phyloP scores from a whole-genome alignment of 257 asterid species.

The Primulina huaijiensis region DNA sequence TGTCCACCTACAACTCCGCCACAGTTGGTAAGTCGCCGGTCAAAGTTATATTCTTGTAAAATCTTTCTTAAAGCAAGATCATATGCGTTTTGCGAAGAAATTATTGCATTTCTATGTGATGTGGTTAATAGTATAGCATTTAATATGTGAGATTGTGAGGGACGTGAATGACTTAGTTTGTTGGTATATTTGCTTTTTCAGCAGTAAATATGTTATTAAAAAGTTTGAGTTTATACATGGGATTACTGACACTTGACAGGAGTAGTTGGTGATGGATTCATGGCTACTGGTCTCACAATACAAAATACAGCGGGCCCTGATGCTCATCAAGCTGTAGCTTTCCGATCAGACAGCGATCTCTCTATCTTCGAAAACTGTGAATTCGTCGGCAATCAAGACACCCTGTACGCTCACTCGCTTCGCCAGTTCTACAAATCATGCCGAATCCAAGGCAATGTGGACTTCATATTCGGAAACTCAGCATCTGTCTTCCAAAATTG shows the following conservation, averaged over 20 bases:
- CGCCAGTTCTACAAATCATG: constrained; percentile 58
- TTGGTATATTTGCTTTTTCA: too few species aligned
- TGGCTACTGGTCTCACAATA: constrained; percentile 46
- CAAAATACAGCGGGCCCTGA: constrained; percentile 53
- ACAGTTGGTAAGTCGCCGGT: background rate
- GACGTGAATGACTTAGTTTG: too few species aligned
- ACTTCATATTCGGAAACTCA: constrained; percentile 52
- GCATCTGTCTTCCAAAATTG: constrained; percentile 49
- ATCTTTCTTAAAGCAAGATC: background rate
- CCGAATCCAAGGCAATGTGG: constrained; percentile 50
- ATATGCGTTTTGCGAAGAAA: too few species aligned
- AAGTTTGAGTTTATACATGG: background rate
- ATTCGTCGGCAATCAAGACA: constrained; percentile 55
- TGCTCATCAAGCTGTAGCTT: constrained; percentile 59
- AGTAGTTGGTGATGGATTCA: constrained; percentile 52
- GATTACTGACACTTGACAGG: constrained; percentile 21
- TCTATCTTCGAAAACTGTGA: constrained; percentile 46
- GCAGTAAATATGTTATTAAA: too few species aligned
- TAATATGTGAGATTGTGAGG: too few species aligned
- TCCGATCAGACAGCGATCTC: constrained; percentile 43
- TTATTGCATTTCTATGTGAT: too few species aligned
- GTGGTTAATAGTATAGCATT: too few species aligned
- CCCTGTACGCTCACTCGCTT: constrained; percentile 41
- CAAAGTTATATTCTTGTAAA: background rate
- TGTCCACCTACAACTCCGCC: constrained; percentile 39